These are phyloP conservation scores for Sapria himalayana DNA, from an alignment of 345 rosid genomes.

Conservation along the genomic window DNA sequence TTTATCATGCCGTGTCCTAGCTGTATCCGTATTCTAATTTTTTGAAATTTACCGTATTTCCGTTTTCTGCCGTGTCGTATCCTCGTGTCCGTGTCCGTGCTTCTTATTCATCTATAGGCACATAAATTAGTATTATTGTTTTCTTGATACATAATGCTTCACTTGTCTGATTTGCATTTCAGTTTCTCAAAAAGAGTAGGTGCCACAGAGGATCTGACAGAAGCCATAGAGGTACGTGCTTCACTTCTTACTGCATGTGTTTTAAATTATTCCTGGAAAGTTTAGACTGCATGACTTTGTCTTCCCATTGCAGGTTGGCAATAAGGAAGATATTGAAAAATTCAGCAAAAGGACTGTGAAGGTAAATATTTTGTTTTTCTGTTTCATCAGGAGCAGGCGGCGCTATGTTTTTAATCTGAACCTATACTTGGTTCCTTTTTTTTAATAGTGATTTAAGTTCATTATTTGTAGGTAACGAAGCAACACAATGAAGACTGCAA, in stretches of 20 bases:
- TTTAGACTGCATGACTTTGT: not conserved
- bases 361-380: slow-evolving; percentile 14
- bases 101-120: too few relatives aligned
- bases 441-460: too few relatives aligned
- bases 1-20: too few relatives aligned
- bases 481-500: slow-evolving; percentile 91
- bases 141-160: not conserved
- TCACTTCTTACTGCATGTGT: not conserved
- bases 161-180: slow-evolving; percentile 9
- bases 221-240: slow-evolving; percentile 42
- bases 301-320: slow-evolving; percentile 30
- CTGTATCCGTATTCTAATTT: too few relatives aligned
- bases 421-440: too few relatives aligned
- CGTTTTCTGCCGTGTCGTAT: too few relatives aligned
- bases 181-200: slow-evolving; percentile 65
- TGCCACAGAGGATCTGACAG: slow-evolving; percentile 47
- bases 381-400: too few relatives aligned
- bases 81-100: too few relatives aligned
- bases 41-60: too few relatives aligned
- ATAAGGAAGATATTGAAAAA: slow-evolving; percentile 80
- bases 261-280: not conserved
- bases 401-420: too few relatives aligned
- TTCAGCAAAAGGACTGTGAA: slow-evolving; percentile 84
- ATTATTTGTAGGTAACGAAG: slow-evolving; percentile 58
- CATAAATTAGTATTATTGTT: not conserved